These are phyloP conservation scores for Helianthus tuberosus DNA, from an alignment of 129 eudicot species.

Conservation along the genomic window DNA sequence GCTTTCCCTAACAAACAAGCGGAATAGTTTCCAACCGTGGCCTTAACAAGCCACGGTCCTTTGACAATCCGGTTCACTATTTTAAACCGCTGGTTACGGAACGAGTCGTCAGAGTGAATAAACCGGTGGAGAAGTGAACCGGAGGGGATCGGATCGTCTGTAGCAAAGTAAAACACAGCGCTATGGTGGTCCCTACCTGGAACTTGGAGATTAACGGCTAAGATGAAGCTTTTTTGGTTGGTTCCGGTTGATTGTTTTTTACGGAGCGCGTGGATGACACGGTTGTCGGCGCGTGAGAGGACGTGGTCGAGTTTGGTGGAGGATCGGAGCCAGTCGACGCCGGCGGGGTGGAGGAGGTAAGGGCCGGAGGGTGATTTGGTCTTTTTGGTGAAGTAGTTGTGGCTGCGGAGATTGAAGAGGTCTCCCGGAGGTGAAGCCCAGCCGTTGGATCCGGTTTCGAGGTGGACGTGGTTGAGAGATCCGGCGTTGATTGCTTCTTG, in stretches of 20 bases:
- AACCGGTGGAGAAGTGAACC: slow-evolving; percentile 63
- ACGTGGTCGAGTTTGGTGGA: slow-evolving; percentile 66
- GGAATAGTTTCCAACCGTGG: slow-evolving; percentile 75
- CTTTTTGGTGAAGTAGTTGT: slow-evolving; percentile 62
- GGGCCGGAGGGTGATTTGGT: slow-evolving; percentile 57
- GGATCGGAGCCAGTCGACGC: slow-evolving; percentile 87
- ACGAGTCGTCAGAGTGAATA: slow-evolving; percentile 70
- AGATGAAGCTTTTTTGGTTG: slow-evolving; percentile 46
- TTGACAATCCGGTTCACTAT: slow-evolving; percentile 80
- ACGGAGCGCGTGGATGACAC: slow-evolving; percentile 52
- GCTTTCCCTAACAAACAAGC: slow-evolving; percentile 88
- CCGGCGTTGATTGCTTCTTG: slow-evolving; percentile 70
- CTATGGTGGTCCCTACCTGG: slow-evolving; percentile 85
- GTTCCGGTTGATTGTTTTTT: slow-evolving; percentile 34
- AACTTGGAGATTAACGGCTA: slow-evolving; percentile 76
- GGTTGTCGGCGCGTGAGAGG: slow-evolving; percentile 69
- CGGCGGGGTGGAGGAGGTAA: slow-evolving; percentile 71
- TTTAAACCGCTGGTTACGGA: slow-evolving; percentile 73
- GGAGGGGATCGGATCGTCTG: slow-evolving; percentile 56
- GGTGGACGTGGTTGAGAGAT: slow-evolving; percentile 70
- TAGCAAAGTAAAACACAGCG: slow-evolving; percentile 81
- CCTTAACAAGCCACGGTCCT: slow-evolving; percentile 91
- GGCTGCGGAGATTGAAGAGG: slow-evolving; percentile 63
- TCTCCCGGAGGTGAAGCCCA: slow-evolving; percentile 96
- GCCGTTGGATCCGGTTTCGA: slow-evolving; percentile 77